phyloP scores from a whole-genome alignment of 2,329 filamentous ascomycete species.

The Verticillium dahliae region DNA sequence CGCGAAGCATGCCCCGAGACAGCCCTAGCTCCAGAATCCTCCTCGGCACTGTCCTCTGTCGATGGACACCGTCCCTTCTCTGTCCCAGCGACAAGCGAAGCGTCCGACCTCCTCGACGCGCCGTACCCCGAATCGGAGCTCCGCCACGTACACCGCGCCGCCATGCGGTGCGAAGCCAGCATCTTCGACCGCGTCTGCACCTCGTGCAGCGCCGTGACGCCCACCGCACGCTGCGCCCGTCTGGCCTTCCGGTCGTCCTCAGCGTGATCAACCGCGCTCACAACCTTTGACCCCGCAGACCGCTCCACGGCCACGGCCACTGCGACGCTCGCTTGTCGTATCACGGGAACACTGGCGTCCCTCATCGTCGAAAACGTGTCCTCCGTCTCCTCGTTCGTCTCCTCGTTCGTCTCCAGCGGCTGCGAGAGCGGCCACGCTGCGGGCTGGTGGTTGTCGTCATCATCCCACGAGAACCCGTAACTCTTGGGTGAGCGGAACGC shows the following conservation, averaged over 20 bases:
- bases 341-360: neutral
- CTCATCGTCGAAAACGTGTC: neutral
- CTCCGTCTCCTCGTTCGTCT: neutral
- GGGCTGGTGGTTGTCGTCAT: neutral
- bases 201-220: neutral
- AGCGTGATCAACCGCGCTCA: conserved; percentile 3
- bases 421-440: conserved; percentile 1
- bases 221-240: neutral
- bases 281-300: conserved; percentile 5
- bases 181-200: neutral
- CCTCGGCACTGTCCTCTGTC: neutral
- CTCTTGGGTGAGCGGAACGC: conserved; percentile 1
- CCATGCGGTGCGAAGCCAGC: neutral
- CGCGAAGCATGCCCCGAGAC: too few relatives aligned
- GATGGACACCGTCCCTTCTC: neutral
- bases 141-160: neutral
- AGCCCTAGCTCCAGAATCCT: neutral
- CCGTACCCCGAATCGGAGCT: neutral
- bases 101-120: neutral
- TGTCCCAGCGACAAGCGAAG: neutral
- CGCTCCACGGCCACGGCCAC: conserved; percentile 3
- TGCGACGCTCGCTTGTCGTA: conserved; percentile 8
- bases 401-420: neutral
- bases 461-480: neutral
- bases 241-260: neutral